These are phyloP conservation scores for Hymenoscyphus salicellus DNA, from an alignment of 2,329 filamentous ascomycete species.

Conservation along the genomic window DNA sequence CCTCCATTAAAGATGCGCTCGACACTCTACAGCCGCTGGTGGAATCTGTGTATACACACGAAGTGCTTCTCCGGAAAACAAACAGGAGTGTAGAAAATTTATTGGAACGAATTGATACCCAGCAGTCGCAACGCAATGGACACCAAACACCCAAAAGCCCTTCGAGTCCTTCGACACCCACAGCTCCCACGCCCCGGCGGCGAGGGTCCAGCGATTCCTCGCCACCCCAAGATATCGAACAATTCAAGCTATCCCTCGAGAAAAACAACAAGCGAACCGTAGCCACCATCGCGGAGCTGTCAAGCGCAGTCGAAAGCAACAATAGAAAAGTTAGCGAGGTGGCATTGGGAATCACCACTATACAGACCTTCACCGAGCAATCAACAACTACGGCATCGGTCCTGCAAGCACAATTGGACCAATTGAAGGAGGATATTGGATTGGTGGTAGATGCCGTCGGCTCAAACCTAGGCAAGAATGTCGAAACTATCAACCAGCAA, in stretches of 20 bases:
- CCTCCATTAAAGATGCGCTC: slow-evolving; percentile 33
- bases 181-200: slow-evolving; percentile 6
- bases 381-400: slow-evolving; percentile 27
- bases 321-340: slow-evolving; percentile 27
- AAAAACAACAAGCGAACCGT: slow-evolving; percentile 26
- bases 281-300: slow-evolving; percentile 28
- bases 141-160: slow-evolving; percentile 1
- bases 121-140: slow-evolving; percentile 15
- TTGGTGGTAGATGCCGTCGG: slow-evolving; percentile 28
- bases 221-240: slow-evolving; percentile 14
- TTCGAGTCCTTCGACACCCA: slow-evolving; percentile 11
- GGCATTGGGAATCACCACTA: slow-evolving; percentile 19
- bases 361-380: slow-evolving; percentile 27
- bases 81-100: slow-evolving; percentile 34
- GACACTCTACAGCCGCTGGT: slow-evolving; percentile 36
- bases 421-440: slow-evolving; percentile 32
- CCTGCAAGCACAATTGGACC: slow-evolving; percentile 34
- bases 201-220: slow-evolving; percentile 12
- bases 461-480: slow-evolving; percentile 26
- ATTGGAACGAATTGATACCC: slow-evolving; percentile 27
- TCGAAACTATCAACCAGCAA: slow-evolving; percentile 26
- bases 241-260: slow-evolving; percentile 25
- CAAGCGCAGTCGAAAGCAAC: slow-evolving; percentile 26
- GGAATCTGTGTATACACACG: slow-evolving; percentile 35
- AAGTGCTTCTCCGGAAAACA: slow-evolving; percentile 33